Evolutionary conservation across 2,329 filamentous ascomycete species (phyloP), one percentile per base, ranked within the genome.

Genomic region (Fusarium annulatum): DNA sequence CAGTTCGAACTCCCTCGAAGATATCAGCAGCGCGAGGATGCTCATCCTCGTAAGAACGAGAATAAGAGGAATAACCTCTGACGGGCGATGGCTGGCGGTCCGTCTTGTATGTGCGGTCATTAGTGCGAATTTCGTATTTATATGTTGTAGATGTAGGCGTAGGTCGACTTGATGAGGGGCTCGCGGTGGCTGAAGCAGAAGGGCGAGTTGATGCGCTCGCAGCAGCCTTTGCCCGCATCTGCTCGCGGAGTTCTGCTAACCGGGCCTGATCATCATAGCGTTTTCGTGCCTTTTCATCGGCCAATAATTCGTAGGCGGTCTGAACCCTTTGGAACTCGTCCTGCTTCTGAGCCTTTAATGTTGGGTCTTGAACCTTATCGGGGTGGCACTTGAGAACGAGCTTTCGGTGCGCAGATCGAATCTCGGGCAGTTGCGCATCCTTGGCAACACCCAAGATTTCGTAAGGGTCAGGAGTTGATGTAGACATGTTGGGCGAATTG

Each of bases 251-350:
- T 80, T 92, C 89, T 57, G 89, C 89, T 71, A 95, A 82, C 77
- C 87, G 90, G 70, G 92, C 86, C 79, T 92, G 88, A 59, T 94
- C 91, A 82, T 98, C 94, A 82, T 98, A 97, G 75, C 91, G 90
- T 66, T 86, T 83, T 67, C 94, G 88, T 80, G 92, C 90, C 11
- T 85, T 86, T 34, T 96, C 93, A 80, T 98, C 92, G 78, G 90
- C 93, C 69, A 99, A 89, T 36, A 96, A 87, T 83, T 98, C 96
- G 83, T 97, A 99, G 57, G 96, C 95, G 77, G 95, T 90, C 82
- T 98, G 95, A 39, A 98, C 94, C 80, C 91, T 91, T 83, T 98
- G 95, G 79, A 98, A 99, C 82, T 97, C 92, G 76, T 94, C 92
- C 77, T 93, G 91, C 82, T 95, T 97, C 76, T 90, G 85, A 67